Base-by-base conservation (phyloP, 73 alveolate species). In the Paramecium sexaurelia region DNA sequence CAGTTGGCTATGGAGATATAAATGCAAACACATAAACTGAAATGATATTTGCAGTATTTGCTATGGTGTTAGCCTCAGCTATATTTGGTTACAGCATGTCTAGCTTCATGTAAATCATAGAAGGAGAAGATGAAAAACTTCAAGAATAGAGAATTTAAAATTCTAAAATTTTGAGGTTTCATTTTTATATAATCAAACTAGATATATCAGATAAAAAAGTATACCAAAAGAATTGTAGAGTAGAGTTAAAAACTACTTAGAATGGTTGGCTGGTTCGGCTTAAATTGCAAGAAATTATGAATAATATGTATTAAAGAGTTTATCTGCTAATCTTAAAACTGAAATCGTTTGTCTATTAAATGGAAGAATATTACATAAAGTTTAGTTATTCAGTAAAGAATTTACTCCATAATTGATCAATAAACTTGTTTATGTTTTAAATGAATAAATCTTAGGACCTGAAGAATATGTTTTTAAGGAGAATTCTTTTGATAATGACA, bases 1-100 rank as follows among this genome's bases (percentile, higher is more conserved):
- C 98, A 0, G 97, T 96, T 36, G 98, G 98, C 1, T 96, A 96
- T 90, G 98, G 98, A 10, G 97, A 96, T 73, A 92, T 92, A 40
- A 27, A 88, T 37, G 90, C 94, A 29, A 13, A 67, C 39, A 92
- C 91, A 32, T 32, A 90, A 10, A 51, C 71, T 22, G 96, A 92
- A 47, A 85, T 73, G 83, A 47, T 47, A 5, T 69, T 69, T 69
- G 55, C 57, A 9, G 36, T 69, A 69, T 69, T 69, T 69, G 26
- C 85, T 7, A 69, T 69, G 85, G 56, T 69, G 1, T 27, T 69
- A 32, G 85, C 85, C 1, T 69, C 85, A 4, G 85, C 33, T 3
- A 35, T 32, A 2, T 69, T 69, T 69, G 85, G 85, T 27, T 69
- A 69, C 33, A 32, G 57, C 7, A 69, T 69, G 85, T 27, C 85